Percentiles rank a stretch among this genome's conserved stretches.
Evolutionary conservation across 352 stramenopile genomes (phyloP).

Genomic region (Phytophthora pisi): DNA sequence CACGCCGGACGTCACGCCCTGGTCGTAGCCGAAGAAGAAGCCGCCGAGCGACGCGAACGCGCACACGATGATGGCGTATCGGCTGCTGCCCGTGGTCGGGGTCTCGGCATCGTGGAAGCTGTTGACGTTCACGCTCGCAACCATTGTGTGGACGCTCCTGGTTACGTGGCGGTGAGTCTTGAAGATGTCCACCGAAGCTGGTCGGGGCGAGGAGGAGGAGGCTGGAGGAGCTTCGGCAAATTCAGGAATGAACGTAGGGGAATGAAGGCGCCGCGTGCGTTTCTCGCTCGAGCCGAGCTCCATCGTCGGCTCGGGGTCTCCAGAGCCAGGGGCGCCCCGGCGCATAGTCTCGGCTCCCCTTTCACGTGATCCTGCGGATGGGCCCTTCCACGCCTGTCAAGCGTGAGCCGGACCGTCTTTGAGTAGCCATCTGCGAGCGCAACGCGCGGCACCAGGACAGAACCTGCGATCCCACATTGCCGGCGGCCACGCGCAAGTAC

Average conservation of each 20-base stretch:
- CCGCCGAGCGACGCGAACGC: slow-evolving; percentile 36
- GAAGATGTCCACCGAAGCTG: slow-evolving; percentile 8
- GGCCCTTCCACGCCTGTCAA: slow-evolving; percentile 20
- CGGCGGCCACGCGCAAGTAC: slow-evolving; percentile 8
- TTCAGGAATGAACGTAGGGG: slow-evolving; percentile 31
- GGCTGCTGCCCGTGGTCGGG: slow-evolving; percentile 37
- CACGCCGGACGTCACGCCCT: slow-evolving; percentile 36
- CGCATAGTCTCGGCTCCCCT: slow-evolving; percentile 28
- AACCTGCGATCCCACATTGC: slow-evolving; percentile 23
- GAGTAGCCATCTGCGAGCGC: slow-evolving; percentile 27
- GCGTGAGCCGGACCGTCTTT: slow-evolving; percentile 19
- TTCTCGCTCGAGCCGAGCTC: slow-evolving; percentile 8
- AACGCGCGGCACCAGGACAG: slow-evolving; percentile 13
- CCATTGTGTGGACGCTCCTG: slow-evolving; percentile 6
- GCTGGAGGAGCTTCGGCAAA: slow-evolving; percentile 20
- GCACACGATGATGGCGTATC: slow-evolving; percentile 42
- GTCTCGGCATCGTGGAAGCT: slow-evolving; percentile 25
- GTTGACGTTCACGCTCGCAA: slow-evolving; percentile 30
- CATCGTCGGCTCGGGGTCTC: slow-evolving; percentile 20
- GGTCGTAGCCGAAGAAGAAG: slow-evolving; percentile 45
- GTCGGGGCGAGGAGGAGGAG: background rate
- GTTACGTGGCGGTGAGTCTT: slow-evolving; percentile 17
- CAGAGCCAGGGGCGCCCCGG: slow-evolving; percentile 18
- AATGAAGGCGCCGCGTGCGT: slow-evolving; percentile 21
- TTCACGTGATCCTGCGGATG: slow-evolving; percentile 16